These are phyloP conservation scores for Phascolomyces articulosus DNA, from an alignment of 371 early-diverging fungal genomes.

Conservation along the genomic window DNA sequence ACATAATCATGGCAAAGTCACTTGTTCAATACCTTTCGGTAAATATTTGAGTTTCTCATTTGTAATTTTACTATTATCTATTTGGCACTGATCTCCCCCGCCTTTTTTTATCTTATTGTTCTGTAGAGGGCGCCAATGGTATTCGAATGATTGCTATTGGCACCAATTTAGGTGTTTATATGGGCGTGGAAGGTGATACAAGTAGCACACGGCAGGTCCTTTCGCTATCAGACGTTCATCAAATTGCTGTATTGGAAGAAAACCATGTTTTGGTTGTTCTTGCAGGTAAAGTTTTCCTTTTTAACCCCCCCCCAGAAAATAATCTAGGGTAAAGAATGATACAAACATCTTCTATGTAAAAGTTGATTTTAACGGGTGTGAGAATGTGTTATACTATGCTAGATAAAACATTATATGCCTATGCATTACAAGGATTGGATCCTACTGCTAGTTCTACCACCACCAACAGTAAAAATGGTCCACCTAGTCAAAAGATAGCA, in stretches of 20 bases:
- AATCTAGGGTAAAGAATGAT: no score
- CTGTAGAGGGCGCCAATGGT: slow-evolving; percentile 36
- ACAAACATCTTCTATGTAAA: no score
- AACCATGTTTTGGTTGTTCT: slow-evolving; percentile 40
- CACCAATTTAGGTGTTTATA: slow-evolving; percentile 79
- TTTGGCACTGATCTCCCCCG: no score
- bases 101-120: not conserved
- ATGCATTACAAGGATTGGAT: slow-evolving; percentile 67
- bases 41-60: slow-evolving; percentile 13
- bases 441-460: slow-evolving; percentile 23
- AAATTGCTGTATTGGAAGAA: slow-evolving; percentile 43
- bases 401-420: slow-evolving; percentile 77
- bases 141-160: slow-evolving; percentile 76
- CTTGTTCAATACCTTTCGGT: slow-evolving; percentile 68
- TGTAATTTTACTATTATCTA: not conserved
- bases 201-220: slow-evolving; percentile 33
- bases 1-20: slow-evolving; percentile 51
- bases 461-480: slow-evolving; percentile 19
- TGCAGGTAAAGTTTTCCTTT: slow-evolving; percentile 21
- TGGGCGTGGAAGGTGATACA: slow-evolving; percentile 45
- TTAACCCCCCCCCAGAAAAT: no score
- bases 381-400: no score
- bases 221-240: slow-evolving; percentile 35
- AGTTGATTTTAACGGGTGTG: no score
- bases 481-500: slow-evolving; percentile 57